Base-by-base conservation (phyloP, 164 flowering plant genomes). In the Vitis riparia region DNA sequence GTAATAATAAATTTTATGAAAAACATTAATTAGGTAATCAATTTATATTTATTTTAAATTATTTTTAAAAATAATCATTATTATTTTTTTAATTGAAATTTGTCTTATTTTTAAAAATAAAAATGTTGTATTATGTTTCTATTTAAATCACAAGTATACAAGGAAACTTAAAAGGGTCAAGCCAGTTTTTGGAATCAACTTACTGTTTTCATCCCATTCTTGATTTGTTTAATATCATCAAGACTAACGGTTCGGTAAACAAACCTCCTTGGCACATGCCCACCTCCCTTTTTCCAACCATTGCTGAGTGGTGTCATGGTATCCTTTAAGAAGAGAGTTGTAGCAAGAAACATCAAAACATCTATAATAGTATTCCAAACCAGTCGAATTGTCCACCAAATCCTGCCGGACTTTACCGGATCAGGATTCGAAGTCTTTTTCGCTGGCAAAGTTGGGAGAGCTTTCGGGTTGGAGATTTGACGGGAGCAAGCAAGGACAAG, bases 211-310 rank as follows among this genome's bases (percentile, higher is more conserved):
- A 78, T 73, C 1, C 74, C 84, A 15, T 59, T 81, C 76, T 85
- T 89, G 48, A 89, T 74, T 53, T 80, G 55, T 80, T 88, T 88
- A 3, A 89, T 59, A 29, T 89, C 91, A 61, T 89, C 89, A 62
- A 89, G 63, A 68, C 84, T 82, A 14, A 89, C 70, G 0, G 76
- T 83, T 61, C 82, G 68, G 16, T 80, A 84, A 13, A 89, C 85
- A 51, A 84, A 62, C 23, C 88, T 50, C 53, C 76, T 70, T 0
- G 84, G 67, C 3, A 52, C 68, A 3, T 2, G 10, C 51, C 73
- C 85, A 32, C 68, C 68, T 2, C 79, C 88, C 2, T 68, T 23
- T 23, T 23, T 23, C 23, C 23, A 66, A 0, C 66, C 55, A 12
- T 83, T 85, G 66, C 78, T 82, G 1, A 86, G 6, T 11, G 86